A percentile compares a stretch with the other conserved stretches of the same genome.
These are phyloP conservation scores for Colletotrichum graminicola DNA, from an alignment of 2,329 filamentous ascomycete species.

Conservation along the genomic window DNA sequence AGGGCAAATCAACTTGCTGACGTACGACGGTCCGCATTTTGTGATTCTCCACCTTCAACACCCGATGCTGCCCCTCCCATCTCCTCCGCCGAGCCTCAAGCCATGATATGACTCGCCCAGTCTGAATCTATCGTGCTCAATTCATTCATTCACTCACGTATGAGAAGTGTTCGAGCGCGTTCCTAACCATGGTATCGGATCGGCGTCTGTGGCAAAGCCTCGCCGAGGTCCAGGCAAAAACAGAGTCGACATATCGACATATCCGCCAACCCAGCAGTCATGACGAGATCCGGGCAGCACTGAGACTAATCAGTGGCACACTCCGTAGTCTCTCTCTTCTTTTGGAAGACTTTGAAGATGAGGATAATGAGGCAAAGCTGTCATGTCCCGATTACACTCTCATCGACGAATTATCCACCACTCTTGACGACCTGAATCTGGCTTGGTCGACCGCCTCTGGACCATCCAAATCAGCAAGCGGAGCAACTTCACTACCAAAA, in stretches of 20 bases:
- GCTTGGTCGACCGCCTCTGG: not conserved
- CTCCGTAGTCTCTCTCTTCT: constrained; percentile 22
- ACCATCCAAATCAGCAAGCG: not conserved
- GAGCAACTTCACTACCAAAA: not conserved
- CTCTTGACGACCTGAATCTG: not conserved
- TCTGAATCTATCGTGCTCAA: too few species aligned
- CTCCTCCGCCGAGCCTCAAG: not conserved
- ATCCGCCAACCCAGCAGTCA: not conserved
- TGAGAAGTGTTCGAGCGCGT: not conserved
- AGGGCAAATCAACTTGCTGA: not conserved
- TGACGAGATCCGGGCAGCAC: not conserved
- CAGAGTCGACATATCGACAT: not conserved
- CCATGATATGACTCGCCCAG: not conserved
- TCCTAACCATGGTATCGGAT: too few species aligned
- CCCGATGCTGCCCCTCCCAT: not conserved
- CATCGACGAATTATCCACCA: not conserved
- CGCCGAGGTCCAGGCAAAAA: not conserved
- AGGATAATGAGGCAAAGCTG: not conserved
- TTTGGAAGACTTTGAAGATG: not conserved
- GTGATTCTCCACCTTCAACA: not conserved
- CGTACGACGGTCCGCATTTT: not conserved
- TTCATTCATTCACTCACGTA: too few species aligned
- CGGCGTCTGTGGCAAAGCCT: constrained; percentile 3
- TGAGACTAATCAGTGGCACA: constrained; percentile 16
- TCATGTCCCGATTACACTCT: not conserved